phyloP scores from a whole-genome alignment of 495 filamentous ascomycete species.

The Talaromyces thailandensis region DNA sequence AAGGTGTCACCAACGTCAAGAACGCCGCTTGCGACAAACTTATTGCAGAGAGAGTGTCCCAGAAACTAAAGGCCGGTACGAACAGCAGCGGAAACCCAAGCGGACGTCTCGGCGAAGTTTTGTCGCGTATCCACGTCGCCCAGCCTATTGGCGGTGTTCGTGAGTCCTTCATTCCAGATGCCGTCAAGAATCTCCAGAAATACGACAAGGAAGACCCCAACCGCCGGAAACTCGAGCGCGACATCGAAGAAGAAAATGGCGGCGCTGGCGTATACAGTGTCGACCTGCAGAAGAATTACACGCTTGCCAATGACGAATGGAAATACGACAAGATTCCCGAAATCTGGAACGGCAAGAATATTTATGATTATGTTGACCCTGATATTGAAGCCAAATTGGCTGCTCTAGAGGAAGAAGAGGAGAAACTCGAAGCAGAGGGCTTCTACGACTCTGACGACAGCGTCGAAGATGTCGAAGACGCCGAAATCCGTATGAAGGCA shows the following conservation, averaged over 20 bases:
- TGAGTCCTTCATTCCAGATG: conserved; percentile 86
- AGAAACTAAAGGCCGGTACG: conserved; percentile 88
- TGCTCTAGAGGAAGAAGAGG: conserved; percentile 90
- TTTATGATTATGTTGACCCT: conserved; percentile 92
- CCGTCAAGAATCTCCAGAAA: conserved; percentile 67
- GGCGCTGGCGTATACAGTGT: conserved; percentile 94
- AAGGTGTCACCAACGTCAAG: conserved; percentile 89
- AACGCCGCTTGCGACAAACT: conserved; percentile 90
- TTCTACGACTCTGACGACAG: conserved; percentile 64
- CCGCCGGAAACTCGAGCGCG: conserved; percentile 67
- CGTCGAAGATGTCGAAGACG: conserved; percentile 75
- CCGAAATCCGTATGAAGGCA: conserved; percentile 80
- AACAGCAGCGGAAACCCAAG: conserved; percentile 60
- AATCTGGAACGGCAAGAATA: conserved; percentile 86
- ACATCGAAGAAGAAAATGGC: conserved; percentile 86
- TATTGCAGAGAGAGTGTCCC: conserved; percentile 82
- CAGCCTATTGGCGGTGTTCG: conserved; percentile 72
- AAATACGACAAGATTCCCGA: conserved; percentile 95
- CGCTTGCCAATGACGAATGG: conserved; percentile 79
- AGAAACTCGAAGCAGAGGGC: conserved; percentile 75
- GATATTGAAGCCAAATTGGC: conserved; percentile 89
- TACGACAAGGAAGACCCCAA: conserved; percentile 84
- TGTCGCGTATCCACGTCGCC: conserved; percentile 91
- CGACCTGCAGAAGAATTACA: conserved; percentile 78
- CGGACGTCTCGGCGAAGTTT: conserved; percentile 76